Conservation (phyloP, 192 early-diverging fungal species). For the Backusella tarrabulga region DNA sequence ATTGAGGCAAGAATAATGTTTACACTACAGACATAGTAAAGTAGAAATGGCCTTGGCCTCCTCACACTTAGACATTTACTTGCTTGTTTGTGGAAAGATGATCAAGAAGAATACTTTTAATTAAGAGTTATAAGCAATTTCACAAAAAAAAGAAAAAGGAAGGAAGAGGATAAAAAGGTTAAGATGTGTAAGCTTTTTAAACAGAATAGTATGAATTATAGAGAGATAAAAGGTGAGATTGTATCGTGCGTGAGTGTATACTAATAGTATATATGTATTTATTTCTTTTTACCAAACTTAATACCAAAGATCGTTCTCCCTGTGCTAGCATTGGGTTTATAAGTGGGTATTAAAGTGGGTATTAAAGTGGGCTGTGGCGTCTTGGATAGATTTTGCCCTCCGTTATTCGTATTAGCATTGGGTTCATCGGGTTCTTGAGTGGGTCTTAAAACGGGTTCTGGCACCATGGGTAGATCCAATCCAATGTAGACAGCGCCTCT, state of each 20-base stretch:
- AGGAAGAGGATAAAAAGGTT: neutral
- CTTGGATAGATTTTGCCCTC: conserved; percentile 31
- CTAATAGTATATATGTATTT: neutral
- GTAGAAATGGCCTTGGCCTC: neutral
- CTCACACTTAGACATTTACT: neutral
- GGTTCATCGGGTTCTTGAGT: conserved; percentile 48
- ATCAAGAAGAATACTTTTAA: neutral
- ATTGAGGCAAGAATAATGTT: too few species aligned
- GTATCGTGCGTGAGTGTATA: neutral
- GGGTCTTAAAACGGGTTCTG: conserved; percentile 45
- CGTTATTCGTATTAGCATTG: conserved; percentile 13
- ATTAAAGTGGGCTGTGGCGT: conserved; percentile 47
- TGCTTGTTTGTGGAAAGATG: neutral
- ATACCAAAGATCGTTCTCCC: conserved; percentile 19
- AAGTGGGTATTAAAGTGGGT: too few species aligned
- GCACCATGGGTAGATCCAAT: conserved; percentile 46
- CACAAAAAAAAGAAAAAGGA: neutral
- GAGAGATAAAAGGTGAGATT: neutral
- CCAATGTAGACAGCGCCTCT: conserved; percentile 55
- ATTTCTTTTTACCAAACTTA: conserved; percentile 20
- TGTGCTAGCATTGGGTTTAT: conserved; percentile 7
- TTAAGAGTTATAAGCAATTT: conserved; percentile 2
- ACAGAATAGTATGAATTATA: neutral
- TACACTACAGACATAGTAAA: neutral
- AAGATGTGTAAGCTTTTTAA: neutral